Evolutionary conservation across 1,139 yeast species (phyloP), one percentile per base, ranked within the genome.

Genomic region (Arxiozyma heterogenica): DNA sequence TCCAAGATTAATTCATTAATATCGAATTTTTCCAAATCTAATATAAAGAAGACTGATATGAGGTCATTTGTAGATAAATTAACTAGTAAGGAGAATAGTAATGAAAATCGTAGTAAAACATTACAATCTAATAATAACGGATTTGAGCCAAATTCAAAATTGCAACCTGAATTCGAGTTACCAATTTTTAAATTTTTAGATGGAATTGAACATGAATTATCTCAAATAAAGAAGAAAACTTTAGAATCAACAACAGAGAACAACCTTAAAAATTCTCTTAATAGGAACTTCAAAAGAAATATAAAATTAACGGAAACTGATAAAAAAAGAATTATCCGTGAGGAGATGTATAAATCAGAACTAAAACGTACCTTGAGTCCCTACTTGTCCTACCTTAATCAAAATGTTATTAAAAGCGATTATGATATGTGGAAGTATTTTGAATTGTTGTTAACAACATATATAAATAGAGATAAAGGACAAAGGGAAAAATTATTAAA

Each of bases 301-400:
- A 25, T 50, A 9, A 52, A 56, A 21, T 21, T 46, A 21, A 11
- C 41, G 4, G 42, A 55, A 4, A 12, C 42, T 7, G 49, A 46
- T 22, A 46, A 46, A 17, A 41, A 46, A 30, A 38, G 54, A 20
- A 44, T 66, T 18, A 60, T 62, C 50, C 57, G 59, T 5, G 63
- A 61, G 44, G 63, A 64, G 41, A 55, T 59, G 38, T 58, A 60
- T 41, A 59, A 59, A 48, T 59, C 55, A n/a, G 60, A 60, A 15
- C 52, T 67, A 51, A 59, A 59, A 4, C 53, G 52, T 18, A 60
- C 58, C 5, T 51, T 67, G 58, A 50, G 55, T 38, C 67, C 67
- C 0, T 63, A 61, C 48, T 43, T 64, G 1, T 51, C 50, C 2
- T 44, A 51, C 11, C 21, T 67, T 8, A 30, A 44, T 0, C 23